These are phyloP conservation scores for Vitis hybrid DNA, from an alignment of 177 flowering plant species.

Conservation along the genomic window DNA sequence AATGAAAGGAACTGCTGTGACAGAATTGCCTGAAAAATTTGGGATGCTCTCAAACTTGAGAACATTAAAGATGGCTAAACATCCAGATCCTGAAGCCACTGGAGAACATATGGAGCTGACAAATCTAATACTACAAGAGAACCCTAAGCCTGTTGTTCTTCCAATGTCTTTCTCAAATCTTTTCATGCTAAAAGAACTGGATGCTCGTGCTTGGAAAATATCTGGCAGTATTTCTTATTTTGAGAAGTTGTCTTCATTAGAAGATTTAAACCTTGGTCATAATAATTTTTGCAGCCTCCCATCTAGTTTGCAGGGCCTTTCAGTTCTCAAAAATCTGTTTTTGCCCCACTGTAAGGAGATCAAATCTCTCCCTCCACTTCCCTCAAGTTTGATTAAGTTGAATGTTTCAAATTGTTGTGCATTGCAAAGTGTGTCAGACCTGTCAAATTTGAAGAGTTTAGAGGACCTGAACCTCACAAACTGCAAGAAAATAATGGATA, in stretches of 20 bases:
- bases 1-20: conserved; percentile 24
- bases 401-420: conserved; percentile 31
- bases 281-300: conserved; percentile 43
- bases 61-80: conserved; percentile 19
- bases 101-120: too few species aligned
- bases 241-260: conserved; percentile 34
- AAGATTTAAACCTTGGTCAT: conserved; percentile 24
- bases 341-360: conserved; percentile 36
- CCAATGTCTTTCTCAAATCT: conserved; percentile 30
- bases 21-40: conserved; percentile 23
- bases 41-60: conserved; percentile 30
- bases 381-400: conserved; percentile 33
- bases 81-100: not conserved
- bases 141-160: conserved; percentile 8
- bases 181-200: conserved; percentile 20
- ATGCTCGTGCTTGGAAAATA: conserved; percentile 30
- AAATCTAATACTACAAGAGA: not conserved
- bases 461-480: conserved; percentile 32
- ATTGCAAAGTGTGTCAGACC: conserved; percentile 35
- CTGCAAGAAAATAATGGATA: conserved; percentile 34
- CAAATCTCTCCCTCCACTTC: conserved; percentile 44
- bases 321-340: conserved; percentile 27
- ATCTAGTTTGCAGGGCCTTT: conserved; percentile 36
- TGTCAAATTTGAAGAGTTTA: conserved; percentile 32
- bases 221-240: conserved; percentile 36